Conservation (phyloP, 2,329 filamentous ascomycete genomes). For the Diplocarpon rosae region DNA sequence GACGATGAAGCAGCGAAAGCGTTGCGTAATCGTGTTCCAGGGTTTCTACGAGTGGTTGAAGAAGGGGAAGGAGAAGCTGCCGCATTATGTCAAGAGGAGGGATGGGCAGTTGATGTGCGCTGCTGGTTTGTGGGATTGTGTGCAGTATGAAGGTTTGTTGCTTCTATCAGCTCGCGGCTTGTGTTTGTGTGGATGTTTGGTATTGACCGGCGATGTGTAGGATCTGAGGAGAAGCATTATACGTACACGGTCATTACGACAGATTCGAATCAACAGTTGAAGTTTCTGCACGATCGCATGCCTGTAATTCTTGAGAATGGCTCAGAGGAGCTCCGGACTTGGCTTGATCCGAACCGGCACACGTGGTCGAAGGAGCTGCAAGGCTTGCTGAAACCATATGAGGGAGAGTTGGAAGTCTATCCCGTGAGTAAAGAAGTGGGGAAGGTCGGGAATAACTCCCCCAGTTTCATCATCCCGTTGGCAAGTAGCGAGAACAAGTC, state of each 20-base stretch:
- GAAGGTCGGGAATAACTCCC: slow-evolving; percentile 86
- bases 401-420: slow-evolving; percentile 73
- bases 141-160: slow-evolving; percentile 58
- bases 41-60: slow-evolving; percentile 97
- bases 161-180: neutral
- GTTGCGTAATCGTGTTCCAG: slow-evolving; percentile 79
- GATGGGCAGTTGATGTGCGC: slow-evolving; percentile 76
- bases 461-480: slow-evolving; percentile 71
- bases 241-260: slow-evolving; percentile 95
- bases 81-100: slow-evolving; percentile 71
- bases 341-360: slow-evolving; percentile 63
- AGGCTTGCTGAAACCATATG: slow-evolving; percentile 64
- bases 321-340: slow-evolving; percentile 56
- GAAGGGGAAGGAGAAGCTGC: slow-evolving; percentile 69
- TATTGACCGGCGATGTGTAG: slow-evolving; percentile 22
- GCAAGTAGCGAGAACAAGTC: slow-evolving; percentile 80
- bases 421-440: slow-evolving; percentile 81
- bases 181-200: neutral
- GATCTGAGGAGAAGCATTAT: slow-evolving; percentile 59
- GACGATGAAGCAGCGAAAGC: slow-evolving; percentile 78
- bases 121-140: slow-evolving; percentile 86
- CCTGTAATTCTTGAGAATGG: slow-evolving; percentile 78
- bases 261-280: slow-evolving; percentile 68
- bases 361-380: slow-evolving; percentile 76
- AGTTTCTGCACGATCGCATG: slow-evolving; percentile 90